Evolutionary conservation across 768 basidiomycete genomes (phyloP).

Genomic region (Leccinum rimulosum): DNA sequence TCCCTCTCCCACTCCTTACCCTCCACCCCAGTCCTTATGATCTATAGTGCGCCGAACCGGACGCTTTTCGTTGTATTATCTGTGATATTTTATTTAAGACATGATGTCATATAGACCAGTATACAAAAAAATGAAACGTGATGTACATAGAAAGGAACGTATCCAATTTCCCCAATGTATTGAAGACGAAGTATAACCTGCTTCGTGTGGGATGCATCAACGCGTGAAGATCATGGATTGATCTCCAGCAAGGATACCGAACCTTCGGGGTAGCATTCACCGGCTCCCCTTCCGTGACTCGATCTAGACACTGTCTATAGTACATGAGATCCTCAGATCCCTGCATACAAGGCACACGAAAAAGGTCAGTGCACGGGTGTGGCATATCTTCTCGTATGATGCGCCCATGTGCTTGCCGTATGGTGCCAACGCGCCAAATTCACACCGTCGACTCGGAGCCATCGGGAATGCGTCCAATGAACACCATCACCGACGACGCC

Average conservation of each 20-base stretch:
- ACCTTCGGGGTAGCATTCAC: neutral
- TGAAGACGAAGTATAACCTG: neutral
- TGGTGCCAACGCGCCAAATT: slow-evolving; percentile 52
- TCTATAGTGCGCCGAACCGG: neutral
- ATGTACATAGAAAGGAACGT: neutral
- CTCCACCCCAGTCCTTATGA: neutral
- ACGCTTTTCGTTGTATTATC: neutral
- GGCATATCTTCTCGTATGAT: neutral
- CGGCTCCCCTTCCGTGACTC: neutral
- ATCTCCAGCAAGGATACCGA: neutral
- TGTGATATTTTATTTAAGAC: slow-evolving; percentile 1
- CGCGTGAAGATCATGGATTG: neutral
- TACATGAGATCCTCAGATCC: neutral
- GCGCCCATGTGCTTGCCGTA: slow-evolving; percentile 9
- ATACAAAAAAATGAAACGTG: neutral
- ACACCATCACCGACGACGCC: neutral
- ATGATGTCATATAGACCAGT: slow-evolving; percentile 7
- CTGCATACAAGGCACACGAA: neutral
- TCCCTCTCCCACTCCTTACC: neutral
- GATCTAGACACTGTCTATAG: neutral
- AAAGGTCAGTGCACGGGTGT: too few species aligned
- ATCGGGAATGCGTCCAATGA: neutral
- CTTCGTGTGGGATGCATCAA: neutral
- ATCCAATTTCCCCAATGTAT: neutral
- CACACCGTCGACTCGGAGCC: slow-evolving; percentile 56